Evolutionary conservation across 2,329 filamentous ascomycete genomes (phyloP).

Genomic region (Cladophialophora chaetospira): DNA sequence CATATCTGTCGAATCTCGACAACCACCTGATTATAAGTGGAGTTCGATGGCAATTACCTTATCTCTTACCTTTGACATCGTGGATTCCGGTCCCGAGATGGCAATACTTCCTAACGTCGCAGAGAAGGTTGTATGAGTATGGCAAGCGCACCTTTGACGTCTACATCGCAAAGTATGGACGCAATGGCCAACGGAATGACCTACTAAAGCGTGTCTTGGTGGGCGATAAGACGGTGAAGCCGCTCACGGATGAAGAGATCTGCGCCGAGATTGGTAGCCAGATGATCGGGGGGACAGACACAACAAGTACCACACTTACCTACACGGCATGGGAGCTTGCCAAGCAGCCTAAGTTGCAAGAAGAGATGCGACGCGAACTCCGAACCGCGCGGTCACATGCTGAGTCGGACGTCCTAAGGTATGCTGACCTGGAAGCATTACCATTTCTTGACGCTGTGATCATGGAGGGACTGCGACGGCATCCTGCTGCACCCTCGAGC

Average conservation of each 20-base stretch:
- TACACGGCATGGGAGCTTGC: conserved; percentile 7
- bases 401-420: not conserved
- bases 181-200: conserved; percentile 2
- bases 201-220: conserved; percentile 4
- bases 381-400: not conserved
- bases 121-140: not conserved
- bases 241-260: conserved; percentile 4
- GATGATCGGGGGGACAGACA: conserved; percentile 9
- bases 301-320: conserved; percentile 6
- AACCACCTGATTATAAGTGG: conserved; percentile 1
- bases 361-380: not conserved
- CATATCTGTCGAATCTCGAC: conserved; percentile 6
- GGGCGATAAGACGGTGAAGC: conserved; percentile 9
- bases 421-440: not conserved
- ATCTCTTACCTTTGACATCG: not conserved
- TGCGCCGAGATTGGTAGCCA: conserved; percentile 3
- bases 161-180: conserved; percentile 7
- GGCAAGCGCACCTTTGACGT: not conserved
- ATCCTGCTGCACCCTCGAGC: conserved; percentile 1
- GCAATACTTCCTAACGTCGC: conserved; percentile 4
- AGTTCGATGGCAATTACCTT: conserved; percentile 8
- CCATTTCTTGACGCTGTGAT: conserved; percentile 1
- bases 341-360: not conserved
- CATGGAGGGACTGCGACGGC: conserved; percentile 6
- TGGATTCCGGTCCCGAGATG: conserved; percentile 6